phyloP scores from a whole-genome alignment of 169 alveolate genomes.

The Amoebophrya sp. region DNA sequence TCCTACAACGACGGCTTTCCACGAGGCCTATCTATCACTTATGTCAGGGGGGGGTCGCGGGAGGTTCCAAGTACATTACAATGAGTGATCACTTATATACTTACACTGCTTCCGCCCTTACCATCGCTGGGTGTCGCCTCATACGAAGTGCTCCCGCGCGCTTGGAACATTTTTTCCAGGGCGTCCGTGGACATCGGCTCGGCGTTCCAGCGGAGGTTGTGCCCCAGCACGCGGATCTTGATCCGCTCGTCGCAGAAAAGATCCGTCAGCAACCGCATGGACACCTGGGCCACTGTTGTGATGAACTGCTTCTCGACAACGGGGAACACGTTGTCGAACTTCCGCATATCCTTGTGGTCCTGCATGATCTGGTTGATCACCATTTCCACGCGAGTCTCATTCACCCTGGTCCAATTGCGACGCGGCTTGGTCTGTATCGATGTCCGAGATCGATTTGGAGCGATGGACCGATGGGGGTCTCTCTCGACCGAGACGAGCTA shows the following conservation, averaged over 20 bases:
- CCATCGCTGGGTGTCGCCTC: no score
- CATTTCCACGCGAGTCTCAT: background rate
- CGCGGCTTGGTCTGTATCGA: background rate
- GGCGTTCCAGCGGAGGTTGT: background rate
- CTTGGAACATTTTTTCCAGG: background rate
- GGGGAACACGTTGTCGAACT: background rate
- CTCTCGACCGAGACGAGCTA: no score
- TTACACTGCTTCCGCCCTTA: no score
- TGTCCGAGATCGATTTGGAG: no score
- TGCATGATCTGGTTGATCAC: background rate
- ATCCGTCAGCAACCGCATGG: background rate
- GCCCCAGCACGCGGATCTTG: background rate
- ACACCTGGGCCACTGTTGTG: background rate
- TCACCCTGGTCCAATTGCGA: background rate
- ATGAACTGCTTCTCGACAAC: background rate
- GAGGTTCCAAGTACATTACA: no score
- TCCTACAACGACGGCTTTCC: no score
- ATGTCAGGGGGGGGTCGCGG: no score
- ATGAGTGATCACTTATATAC: no score
- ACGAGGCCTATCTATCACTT: no score
- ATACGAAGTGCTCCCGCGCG: no score
- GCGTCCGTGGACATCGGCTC: background rate
- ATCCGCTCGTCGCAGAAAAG: constrained; percentile 3
- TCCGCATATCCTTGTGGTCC: background rate
- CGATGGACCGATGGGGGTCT: no score